These are phyloP conservation scores for Betula pendula DNA, from an alignment of 306 rosid genomes.

Conservation along the genomic window DNA sequence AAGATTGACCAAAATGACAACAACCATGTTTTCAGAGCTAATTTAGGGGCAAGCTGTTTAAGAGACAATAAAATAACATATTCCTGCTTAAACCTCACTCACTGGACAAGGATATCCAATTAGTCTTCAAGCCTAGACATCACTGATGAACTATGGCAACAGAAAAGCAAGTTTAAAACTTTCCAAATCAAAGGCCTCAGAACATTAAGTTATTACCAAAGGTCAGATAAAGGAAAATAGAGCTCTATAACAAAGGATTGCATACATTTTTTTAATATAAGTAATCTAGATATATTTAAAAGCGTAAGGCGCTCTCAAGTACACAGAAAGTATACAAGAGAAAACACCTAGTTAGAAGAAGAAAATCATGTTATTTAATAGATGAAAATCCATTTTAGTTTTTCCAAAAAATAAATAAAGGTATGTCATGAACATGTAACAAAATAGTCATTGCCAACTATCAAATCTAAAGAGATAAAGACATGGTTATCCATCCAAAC, in stretches of 20 bases:
- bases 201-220: neutral
- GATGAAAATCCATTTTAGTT: no score
- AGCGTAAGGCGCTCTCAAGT: no score
- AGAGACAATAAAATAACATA: neutral
- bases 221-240: neutral
- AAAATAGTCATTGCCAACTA: neutral
- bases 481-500: neutral
- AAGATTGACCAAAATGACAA: neutral
- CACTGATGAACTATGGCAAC: neutral
- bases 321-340: no score
- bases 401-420: neutral
- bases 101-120: neutral
- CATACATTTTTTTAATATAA: no score
- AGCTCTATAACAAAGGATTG: neutral
- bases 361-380: neutral
- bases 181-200: neutral
- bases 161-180: neutral
- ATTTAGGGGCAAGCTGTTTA: neutral
- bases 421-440: no score
- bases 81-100: neutral
- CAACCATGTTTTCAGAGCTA: neutral
- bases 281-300: no score
- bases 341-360: no score
- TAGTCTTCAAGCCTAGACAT: neutral
- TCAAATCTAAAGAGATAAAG: neutral